phyloP scores from a whole-genome alignment of 495 filamentous ascomycete species.

The Lasiosphaeris hirsuta region DNA sequence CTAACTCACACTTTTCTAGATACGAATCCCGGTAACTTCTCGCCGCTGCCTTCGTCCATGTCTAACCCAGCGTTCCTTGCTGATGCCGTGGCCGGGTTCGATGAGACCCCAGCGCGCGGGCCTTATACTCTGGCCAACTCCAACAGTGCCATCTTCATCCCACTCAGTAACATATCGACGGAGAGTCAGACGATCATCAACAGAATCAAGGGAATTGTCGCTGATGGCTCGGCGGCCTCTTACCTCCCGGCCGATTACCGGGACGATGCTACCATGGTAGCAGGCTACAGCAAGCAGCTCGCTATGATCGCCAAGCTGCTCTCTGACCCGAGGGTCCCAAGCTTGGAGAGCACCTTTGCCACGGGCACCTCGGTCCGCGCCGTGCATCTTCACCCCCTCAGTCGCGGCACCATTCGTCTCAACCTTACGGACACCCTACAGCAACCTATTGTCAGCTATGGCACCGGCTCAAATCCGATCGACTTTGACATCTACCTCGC shows the following conservation, averaged over 20 bases:
- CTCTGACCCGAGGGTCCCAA: conserved; percentile 10
- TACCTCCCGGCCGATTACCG: conserved; percentile 13
- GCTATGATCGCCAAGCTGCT: conserved; percentile 6
- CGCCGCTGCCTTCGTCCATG: not conserved
- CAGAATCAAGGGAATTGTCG: conserved; percentile 7
- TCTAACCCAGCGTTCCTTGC: conserved; percentile 1
- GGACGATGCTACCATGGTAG: conserved; percentile 5
- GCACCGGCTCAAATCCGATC: conserved; percentile 36
- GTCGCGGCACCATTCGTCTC: conserved; percentile 34
- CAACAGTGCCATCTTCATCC: conserved; percentile 4
- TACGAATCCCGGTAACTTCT: too few species aligned
- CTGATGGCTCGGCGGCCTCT: not conserved
- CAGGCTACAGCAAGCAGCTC: conserved; percentile 19
- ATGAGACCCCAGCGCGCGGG: conserved; percentile 3
- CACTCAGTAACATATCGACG: not conserved
- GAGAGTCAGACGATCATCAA: conserved; percentile 1
- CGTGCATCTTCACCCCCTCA: conserved; percentile 6
- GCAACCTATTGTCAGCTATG: conserved; percentile 36
- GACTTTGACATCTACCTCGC: conserved; percentile 35
- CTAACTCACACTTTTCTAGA: too few species aligned
- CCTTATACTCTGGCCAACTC: conserved; percentile 8
- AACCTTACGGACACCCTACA: conserved; percentile 29
- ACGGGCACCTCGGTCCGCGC: conserved; percentile 10
- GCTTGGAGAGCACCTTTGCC: conserved; percentile 23
- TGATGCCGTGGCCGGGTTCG: conserved; percentile 10